Percentiles rank a stretch among this genome's conserved stretches.
phyloP scores from a whole-genome alignment of 768 basidiomycete genomes.

The Lepiota brunneoincarnata region DNA sequence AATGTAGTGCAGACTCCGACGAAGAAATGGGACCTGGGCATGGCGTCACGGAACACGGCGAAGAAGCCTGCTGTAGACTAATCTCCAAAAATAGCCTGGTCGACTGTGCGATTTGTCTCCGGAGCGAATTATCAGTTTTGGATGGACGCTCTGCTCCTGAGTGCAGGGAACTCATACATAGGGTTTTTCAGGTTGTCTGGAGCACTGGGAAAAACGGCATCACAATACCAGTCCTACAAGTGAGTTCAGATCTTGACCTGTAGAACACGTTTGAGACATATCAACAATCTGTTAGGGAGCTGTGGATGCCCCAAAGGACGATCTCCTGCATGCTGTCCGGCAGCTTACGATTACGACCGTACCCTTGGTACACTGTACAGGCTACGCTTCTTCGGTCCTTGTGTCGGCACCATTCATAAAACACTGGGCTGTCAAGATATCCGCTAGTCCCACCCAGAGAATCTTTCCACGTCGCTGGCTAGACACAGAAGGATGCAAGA shows the following conservation, averaged over 20 bases:
- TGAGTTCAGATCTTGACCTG: neutral
- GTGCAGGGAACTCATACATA: slow-evolving; percentile 26
- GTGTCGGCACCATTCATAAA: slow-evolving; percentile 51
- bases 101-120: slow-evolving; percentile 45
- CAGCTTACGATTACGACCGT: slow-evolving; percentile 42
- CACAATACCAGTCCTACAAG: slow-evolving; percentile 22
- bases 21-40: slow-evolving; percentile 28
- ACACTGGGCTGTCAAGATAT: slow-evolving; percentile 56
- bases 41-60: slow-evolving; percentile 39
- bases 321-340: slow-evolving; percentile 9
- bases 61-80: slow-evolving; percentile 47
- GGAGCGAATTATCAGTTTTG: slow-evolving; percentile 35
- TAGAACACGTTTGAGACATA: neutral
- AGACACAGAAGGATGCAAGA: slow-evolving; percentile 60
- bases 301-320: neutral
- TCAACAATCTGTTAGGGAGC: neutral
- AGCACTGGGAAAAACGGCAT: slow-evolving; percentile 37
- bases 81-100: slow-evolving; percentile 29
- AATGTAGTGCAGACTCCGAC: neutral
- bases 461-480: slow-evolving; percentile 75
- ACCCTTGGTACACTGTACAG: slow-evolving; percentile 66
- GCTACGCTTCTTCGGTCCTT: slow-evolving; percentile 53
- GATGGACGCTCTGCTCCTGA: slow-evolving; percentile 24
- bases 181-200: slow-evolving; percentile 34
- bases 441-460: slow-evolving; percentile 40